Evolutionary conservation across 805 yeast genomes (phyloP), one percentile per base, ranked within the genome.

Genomic region (Teunomyces barrocoloradensis): DNA sequence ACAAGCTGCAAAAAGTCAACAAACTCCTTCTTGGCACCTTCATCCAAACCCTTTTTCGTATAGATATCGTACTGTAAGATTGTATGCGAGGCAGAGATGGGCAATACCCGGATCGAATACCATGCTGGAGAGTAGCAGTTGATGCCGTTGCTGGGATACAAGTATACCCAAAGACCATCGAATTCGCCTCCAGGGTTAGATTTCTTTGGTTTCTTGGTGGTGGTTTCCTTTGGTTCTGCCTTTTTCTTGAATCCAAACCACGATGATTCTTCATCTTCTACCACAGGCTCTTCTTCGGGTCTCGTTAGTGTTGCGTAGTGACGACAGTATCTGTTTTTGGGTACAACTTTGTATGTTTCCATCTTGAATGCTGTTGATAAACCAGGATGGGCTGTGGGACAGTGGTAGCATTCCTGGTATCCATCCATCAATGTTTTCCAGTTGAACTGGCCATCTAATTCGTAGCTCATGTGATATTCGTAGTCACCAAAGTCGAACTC

Each of bases 371-470:
- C 83, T 28, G 75, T 59, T 43, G 73, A 70, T 49, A 81, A 66
- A 15, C 85, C 85, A 4, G 85, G 85, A 54, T 81, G 86, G 1
- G 85, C 85, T 9, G 85, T 81, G 37, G 86, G 85, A 61, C 85
- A 81, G 60, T 81, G 86, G 64, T 81, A 81, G 55, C 85, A 81
- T 63, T 81, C 85, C 65, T 81, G 84, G 64, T 81, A 81, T 6
- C 86, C 85, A 55, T 81, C 85, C 84, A 81, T 80, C 50, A 81
- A 69, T 4, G 85, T 81, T 56, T 81, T 81, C 85, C 86, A 81
- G 66, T 81, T 81, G 68, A 81, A 81, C 56, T 77, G 67, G 43
- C 86, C 85, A 53, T 80, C 84, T 39, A 81, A 69, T 59, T 81
- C 85, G 54, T 80, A 81, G 12, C 82, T 77, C 84, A 80, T 79